Evolutionary conservation across 2,329 filamentous ascomycete genomes (phyloP).

Genomic region (Trichophyton rubrum): DNA sequence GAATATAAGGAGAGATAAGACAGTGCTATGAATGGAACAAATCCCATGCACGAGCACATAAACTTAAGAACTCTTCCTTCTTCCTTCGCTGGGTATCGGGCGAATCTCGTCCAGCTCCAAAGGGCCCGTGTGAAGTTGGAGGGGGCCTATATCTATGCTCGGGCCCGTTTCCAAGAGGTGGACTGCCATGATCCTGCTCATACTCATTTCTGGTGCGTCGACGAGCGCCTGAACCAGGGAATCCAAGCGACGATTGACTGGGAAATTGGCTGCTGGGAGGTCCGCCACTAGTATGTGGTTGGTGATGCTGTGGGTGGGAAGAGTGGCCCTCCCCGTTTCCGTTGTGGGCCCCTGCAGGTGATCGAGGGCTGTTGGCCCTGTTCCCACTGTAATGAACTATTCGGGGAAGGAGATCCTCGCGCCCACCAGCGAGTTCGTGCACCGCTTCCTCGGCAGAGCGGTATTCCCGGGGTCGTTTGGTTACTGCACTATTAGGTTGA

Average conservation of each 20-base stretch:
- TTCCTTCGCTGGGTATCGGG: slow-evolving; percentile 73
- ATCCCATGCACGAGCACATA: slow-evolving; percentile 90
- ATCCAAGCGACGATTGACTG: slow-evolving; percentile 2
- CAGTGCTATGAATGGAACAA: slow-evolving; percentile 70
- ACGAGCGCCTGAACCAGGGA: slow-evolving; percentile 34
- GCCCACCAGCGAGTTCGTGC: slow-evolving; percentile 76
- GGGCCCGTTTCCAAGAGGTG: slow-evolving; percentile 66
- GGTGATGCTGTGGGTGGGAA: slow-evolving; percentile 19
- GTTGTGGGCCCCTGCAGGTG: slow-evolving; percentile 14
- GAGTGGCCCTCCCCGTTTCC: slow-evolving; percentile 15
- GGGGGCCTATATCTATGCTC: slow-evolving; percentile 32
- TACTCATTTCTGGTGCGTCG: slow-evolving; percentile 80
- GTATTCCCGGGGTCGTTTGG: slow-evolving; percentile 65
- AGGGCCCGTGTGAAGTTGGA: slow-evolving; percentile 18
- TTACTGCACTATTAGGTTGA: slow-evolving; percentile 35
- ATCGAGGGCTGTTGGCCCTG: slow-evolving; percentile 68
- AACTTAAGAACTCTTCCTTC: slow-evolving; percentile 78
- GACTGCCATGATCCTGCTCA: slow-evolving; percentile 72
- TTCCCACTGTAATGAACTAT: slow-evolving; percentile 92
- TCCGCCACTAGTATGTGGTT: slow-evolving; percentile 12
- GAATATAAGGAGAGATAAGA: not conserved
- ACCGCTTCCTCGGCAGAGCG: slow-evolving; percentile 94
- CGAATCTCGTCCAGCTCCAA: slow-evolving; percentile 58
- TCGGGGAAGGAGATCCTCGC: slow-evolving; percentile 81
- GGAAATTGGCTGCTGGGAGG: slow-evolving; percentile 16